Evolutionary conservation across 345 rosid genomes (phyloP).

Genomic region (Reutealis trisperma): DNA sequence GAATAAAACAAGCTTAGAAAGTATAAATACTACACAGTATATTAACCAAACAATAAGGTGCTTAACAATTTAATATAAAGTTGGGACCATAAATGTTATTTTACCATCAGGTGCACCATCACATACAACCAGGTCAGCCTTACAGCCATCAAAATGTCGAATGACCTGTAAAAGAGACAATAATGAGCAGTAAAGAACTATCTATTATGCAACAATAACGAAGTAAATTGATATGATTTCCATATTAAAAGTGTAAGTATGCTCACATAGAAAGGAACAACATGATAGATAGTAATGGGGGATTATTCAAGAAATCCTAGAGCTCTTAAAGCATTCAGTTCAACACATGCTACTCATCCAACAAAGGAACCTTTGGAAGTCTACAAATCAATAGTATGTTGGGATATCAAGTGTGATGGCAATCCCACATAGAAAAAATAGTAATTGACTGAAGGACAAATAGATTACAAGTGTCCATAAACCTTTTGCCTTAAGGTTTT

Average conservation of each 20-base stretch:
- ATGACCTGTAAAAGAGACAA: conserved; percentile 56
- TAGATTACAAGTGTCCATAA: no score
- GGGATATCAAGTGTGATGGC: no score
- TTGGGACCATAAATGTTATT: neutral
- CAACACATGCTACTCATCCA: neutral
- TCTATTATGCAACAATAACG: neutral
- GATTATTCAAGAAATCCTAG: neutral
- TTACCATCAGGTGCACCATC: conserved; percentile 99
- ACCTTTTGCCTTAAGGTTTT: no score
- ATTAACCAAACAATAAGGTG: neutral
- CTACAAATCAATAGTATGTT: neutral
- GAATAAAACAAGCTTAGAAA: conserved; percentile 17
- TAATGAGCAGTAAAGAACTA: neutral
- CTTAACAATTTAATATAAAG: conserved; percentile 6
- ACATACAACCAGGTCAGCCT: conserved; percentile 97
- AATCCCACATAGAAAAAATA: no score
- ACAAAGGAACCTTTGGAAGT: neutral
- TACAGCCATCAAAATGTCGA: conserved; percentile 92
- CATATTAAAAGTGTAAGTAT: neutral
- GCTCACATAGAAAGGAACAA: neutral
- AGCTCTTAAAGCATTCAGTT: neutral
- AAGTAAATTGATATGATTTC: neutral
- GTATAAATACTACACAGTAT: neutral
- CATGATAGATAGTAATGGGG: neutral
- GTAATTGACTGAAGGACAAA: no score